Percentiles rank a stretch among this genome's conserved stretches.
These are phyloP conservation scores for Tetrapisispora taiwanensis DNA, from an alignment of 805 yeast species.

Conservation along the genomic window DNA sequence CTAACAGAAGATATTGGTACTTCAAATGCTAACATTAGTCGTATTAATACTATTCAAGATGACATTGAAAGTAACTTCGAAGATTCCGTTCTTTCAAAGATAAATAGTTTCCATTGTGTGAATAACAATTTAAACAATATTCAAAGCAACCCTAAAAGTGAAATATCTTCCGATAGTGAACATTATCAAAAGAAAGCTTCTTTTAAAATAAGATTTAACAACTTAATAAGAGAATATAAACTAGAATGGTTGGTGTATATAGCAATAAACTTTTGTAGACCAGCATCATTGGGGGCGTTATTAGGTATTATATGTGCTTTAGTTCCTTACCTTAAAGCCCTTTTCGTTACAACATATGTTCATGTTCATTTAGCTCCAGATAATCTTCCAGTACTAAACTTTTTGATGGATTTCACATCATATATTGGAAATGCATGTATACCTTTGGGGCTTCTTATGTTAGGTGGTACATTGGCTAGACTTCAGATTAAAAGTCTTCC, in stretches of 20 bases:
- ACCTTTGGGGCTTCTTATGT: constrained; percentile 69
- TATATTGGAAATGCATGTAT: constrained; percentile 84
- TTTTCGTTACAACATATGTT: constrained; percentile 44
- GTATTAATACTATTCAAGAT: constrained; percentile 1
- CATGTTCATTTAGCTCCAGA: constrained; percentile 75
- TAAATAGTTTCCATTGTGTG: neutral
- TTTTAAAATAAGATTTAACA: constrained; percentile 10
- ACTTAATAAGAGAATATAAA: constrained; percentile 21
- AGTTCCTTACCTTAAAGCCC: constrained; percentile 78
- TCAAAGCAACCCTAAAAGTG: neutral
- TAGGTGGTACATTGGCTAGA: constrained; percentile 85
- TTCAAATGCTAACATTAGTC: constrained; percentile 10
- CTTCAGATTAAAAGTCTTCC: constrained; percentile 52
- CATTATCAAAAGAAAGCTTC: constrained; percentile 2
- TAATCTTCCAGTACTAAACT: constrained; percentile 69
- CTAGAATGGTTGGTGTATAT: constrained; percentile 30
- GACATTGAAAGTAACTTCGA: constrained; percentile 1
- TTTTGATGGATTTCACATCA: constrained; percentile 67
- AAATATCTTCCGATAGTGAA: neutral
- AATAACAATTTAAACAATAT: neutral
- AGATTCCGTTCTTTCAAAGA: neutral
- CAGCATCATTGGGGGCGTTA: constrained; percentile 64
- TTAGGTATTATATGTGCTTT: constrained; percentile 56
- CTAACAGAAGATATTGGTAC: constrained; percentile 23
- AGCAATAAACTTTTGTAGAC: constrained; percentile 48